These are phyloP conservation scores for Cryptococcus deneoformans DNA, from an alignment of 1,284 basidiomycete species.

Conservation along the genomic window DNA sequence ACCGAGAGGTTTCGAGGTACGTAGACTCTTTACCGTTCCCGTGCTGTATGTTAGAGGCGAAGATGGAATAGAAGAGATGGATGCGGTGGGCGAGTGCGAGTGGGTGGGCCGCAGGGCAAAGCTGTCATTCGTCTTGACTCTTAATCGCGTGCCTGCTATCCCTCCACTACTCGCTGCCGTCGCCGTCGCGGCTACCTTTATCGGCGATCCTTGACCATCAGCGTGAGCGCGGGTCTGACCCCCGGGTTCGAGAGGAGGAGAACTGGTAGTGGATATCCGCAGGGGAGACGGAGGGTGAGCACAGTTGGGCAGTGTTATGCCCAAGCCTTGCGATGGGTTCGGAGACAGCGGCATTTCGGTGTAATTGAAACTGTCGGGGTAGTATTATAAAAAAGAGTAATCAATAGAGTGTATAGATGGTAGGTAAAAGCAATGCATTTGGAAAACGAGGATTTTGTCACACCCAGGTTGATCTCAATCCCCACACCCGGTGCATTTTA, in stretches of 20 bases:
- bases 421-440: too few species aligned
- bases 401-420: too few species aligned
- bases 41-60: slow-evolving; percentile 19
- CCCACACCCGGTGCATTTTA: too few species aligned
- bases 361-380: too few species aligned
- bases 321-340: slow-evolving; percentile 24
- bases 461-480: too few species aligned
- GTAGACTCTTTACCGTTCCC: slow-evolving; percentile 17
- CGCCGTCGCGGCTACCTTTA: too few species aligned
- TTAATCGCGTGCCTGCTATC: not conserved
- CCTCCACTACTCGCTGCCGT: too few species aligned
- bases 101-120: too few species aligned
- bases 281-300: slow-evolving; percentile 10
- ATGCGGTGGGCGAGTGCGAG: slow-evolving; percentile 10
- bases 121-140: not conserved
- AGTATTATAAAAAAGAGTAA: too few species aligned
- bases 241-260: slow-evolving; percentile 7
- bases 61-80: slow-evolving; percentile 29
- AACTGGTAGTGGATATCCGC: slow-evolving; percentile 22
- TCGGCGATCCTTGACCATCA: too few species aligned
- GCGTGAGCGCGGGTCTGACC: not conserved
- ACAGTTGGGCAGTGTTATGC: slow-evolving; percentile 30
- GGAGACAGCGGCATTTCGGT: too few species aligned
- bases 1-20: slow-evolving; percentile 19
- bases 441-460: too few species aligned